These are phyloP conservation scores for Trichoderma asperelloides DNA, from an alignment of 495 filamentous ascomycete species.

Conservation along the genomic window DNA sequence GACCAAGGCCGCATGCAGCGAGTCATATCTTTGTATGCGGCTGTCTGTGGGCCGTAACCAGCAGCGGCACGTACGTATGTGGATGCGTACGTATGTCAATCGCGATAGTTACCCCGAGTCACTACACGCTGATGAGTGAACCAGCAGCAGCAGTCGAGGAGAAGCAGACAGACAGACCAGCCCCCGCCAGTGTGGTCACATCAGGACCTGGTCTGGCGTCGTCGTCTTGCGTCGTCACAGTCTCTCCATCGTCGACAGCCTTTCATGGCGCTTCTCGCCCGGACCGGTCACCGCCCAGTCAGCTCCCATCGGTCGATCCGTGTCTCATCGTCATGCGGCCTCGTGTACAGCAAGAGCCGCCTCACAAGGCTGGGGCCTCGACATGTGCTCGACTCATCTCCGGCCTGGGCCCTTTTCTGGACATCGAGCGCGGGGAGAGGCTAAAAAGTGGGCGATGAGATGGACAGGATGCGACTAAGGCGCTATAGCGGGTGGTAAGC, in stretches of 20 bases:
- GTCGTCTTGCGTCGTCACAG: no score
- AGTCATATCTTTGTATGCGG: neutral
- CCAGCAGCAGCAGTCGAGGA: neutral
- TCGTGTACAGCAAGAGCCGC: neutral
- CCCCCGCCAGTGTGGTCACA: no score
- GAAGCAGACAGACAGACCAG: no score
- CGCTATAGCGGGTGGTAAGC: no score
- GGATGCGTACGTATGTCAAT: neutral
- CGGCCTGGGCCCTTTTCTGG: neutral
- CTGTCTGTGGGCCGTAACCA: neutral
- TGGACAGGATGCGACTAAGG: neutral
- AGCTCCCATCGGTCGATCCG: neutral
- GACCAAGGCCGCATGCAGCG: neutral
- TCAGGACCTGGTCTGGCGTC: no score
- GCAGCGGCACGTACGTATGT: neutral
- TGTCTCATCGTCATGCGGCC: neutral
- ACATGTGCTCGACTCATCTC: neutral
- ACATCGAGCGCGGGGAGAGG: neutral
- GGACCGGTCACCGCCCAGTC: neutral
- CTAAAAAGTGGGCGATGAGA: conserved; percentile 3
- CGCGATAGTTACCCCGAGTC: neutral
- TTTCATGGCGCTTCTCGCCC: neutral
- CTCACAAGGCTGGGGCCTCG: neutral
- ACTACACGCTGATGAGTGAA: no score
- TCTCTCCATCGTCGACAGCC: no score